Evolutionary conservation across 169 alveolate species (phyloP).

Genomic region (Fabrea salina): DNA sequence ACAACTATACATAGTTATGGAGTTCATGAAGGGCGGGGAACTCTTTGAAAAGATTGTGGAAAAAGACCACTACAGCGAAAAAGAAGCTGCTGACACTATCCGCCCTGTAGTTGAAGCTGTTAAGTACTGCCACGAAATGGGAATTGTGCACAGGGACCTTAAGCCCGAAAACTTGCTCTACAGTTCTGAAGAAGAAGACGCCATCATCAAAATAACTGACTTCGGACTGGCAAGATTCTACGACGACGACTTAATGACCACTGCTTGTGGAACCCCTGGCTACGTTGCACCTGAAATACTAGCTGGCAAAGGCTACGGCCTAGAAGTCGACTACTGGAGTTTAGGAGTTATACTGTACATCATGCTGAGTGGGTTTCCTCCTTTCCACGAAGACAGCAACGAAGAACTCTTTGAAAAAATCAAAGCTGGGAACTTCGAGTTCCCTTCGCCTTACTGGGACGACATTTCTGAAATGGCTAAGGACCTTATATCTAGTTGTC

Average conservation of each 20-base stretch:
- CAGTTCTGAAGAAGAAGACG: slow-evolving; percentile 64
- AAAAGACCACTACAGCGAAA: slow-evolving; percentile 79
- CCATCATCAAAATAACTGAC: slow-evolving; percentile 81
- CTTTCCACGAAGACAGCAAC: slow-evolving; percentile 81
- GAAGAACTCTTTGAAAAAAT: slow-evolving; percentile 71
- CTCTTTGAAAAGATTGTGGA: slow-evolving; percentile 83
- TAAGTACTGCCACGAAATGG: slow-evolving; percentile 78
- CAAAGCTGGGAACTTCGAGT: slow-evolving; percentile 65
- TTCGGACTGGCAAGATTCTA: slow-evolving; percentile 82
- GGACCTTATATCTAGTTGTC: slow-evolving; percentile 59
- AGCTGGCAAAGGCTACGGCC: slow-evolving; percentile 78
- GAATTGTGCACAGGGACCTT: slow-evolving; percentile 82
- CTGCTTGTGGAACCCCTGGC: slow-evolving; percentile 89
- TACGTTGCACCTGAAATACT: slow-evolving; percentile 88
- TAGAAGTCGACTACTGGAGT: slow-evolving; percentile 85
- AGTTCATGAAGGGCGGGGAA: slow-evolving; percentile 82
- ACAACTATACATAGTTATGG: slow-evolving; percentile 66
- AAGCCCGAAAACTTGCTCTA: slow-evolving; percentile 85
- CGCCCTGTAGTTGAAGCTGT: slow-evolving; percentile 84
- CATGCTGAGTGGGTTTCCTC: slow-evolving; percentile 83
- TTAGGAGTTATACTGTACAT: slow-evolving; percentile 82
- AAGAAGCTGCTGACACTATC: slow-evolving; percentile 79
- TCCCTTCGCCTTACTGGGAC: slow-evolving; percentile 86
- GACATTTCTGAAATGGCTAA: slow-evolving; percentile 76
- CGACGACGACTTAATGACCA: slow-evolving; percentile 71